A percentile compares a stretch with the other conserved stretches of the same genome.
These are phyloP conservation scores for Kuraishia piskuri DNA, from an alignment of 805 yeast species.

Conservation along the genomic window DNA sequence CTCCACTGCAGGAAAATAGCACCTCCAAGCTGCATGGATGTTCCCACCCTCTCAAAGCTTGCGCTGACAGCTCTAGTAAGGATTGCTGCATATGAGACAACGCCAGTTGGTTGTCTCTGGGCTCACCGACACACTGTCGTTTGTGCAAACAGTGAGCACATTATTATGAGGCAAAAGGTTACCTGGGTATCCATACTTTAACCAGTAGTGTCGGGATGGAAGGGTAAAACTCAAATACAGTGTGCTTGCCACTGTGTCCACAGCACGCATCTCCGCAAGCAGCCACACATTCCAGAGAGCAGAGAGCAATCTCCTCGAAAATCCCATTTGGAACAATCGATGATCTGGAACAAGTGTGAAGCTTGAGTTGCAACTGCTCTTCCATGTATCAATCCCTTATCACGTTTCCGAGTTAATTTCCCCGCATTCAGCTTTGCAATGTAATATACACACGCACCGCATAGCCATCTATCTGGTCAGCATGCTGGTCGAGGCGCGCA, in stretches of 20 bases:
- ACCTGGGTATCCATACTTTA: too few species aligned
- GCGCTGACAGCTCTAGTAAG: not conserved
- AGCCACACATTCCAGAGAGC: too few species aligned
- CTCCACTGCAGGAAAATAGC: not conserved
- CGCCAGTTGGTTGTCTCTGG: too few species aligned
- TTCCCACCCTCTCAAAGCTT: not conserved
- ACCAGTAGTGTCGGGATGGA: too few species aligned
- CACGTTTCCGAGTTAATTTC: not conserved
- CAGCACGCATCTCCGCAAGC: too few species aligned
- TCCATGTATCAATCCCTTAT: not conserved
- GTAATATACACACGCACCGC: not conserved
- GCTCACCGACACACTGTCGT: too few species aligned
- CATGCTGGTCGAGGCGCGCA: not conserved
- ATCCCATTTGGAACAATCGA: not conserved
- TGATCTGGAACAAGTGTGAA: not conserved
- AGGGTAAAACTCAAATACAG: too few species aligned
- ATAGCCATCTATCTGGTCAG: not conserved
- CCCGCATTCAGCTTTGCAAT: not conserved
- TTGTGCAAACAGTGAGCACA: too few species aligned
- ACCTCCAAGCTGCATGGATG: not conserved
- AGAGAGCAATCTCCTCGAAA: too few species aligned
- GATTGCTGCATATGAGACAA: not conserved
- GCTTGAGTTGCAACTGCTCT: not conserved
- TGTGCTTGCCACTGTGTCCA: too few species aligned
- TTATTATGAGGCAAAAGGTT: too few species aligned